These are phyloP conservation scores for Eragrostis nindensis DNA, from an alignment of 176 grass and related monocot species.

Conservation along the genomic window DNA sequence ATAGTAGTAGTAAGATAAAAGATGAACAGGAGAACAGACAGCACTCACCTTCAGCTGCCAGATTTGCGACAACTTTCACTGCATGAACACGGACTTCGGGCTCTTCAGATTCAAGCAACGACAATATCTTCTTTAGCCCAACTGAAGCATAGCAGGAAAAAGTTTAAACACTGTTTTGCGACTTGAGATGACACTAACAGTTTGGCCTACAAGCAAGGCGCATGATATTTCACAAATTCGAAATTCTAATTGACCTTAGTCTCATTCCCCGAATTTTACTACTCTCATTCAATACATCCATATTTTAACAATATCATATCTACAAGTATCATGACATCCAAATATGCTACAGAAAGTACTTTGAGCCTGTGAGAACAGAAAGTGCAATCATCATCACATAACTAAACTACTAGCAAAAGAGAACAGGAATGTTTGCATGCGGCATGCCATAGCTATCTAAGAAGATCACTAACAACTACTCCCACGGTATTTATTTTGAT, in stretches of 20 bases:
- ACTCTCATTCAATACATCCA: background rate
- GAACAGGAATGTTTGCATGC: background rate
- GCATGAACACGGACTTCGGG: slow-evolving; percentile 98
- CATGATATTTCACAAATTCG: background rate
- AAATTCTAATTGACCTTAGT: slow-evolving; percentile 8
- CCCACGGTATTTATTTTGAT: too few species aligned
- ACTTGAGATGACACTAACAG: background rate
- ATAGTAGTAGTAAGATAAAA: too few species aligned
- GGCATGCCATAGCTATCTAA: background rate
- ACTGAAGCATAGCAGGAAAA: slow-evolving; percentile 59
- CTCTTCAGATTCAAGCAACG: slow-evolving; percentile 96
- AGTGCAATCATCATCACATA: background rate
- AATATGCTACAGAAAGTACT: slow-evolving; percentile 6
- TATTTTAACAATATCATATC: slow-evolving; percentile 3
- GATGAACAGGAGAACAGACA: slow-evolving; percentile 1
- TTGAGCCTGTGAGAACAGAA: background rate
- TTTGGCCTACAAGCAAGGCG: background rate
- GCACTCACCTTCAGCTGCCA: slow-evolving; percentile 92
- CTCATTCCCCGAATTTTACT: background rate
- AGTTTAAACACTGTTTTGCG: slow-evolving; percentile 29
- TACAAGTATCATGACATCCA: slow-evolving; percentile 29
- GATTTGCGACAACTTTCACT: slow-evolving; percentile 97
- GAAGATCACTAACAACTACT: background rate
- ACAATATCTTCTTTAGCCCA: slow-evolving; percentile 97
- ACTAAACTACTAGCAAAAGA: background rate